A percentile compares a stretch with the other conserved stretches of the same genome.
Evolutionary conservation across 2,329 filamentous ascomycete genomes (phyloP).

Genomic region (Ophiostoma triangulosporum): DNA sequence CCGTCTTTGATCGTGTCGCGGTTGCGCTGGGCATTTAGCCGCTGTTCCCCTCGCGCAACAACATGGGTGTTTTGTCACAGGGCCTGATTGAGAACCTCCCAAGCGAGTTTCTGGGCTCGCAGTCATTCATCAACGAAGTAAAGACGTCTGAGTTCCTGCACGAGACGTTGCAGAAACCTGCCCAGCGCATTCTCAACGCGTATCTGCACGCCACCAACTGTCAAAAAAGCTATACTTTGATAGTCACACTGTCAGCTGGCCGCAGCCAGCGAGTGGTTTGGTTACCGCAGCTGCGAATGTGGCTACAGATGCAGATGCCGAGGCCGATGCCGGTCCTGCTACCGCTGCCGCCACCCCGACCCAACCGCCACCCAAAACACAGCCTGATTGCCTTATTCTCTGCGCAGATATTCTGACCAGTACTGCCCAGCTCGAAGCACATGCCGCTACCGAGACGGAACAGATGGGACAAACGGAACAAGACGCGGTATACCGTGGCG

Average conservation of each 20-base stretch:
- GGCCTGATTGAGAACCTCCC: not conserved
- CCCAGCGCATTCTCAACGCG: slow-evolving; percentile 7
- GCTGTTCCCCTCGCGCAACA: not conserved
- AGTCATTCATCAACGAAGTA: not conserved
- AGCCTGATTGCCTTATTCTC: slow-evolving; percentile 9
- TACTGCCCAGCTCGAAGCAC: not conserved
- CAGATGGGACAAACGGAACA: too few species aligned
- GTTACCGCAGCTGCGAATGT: not conserved
- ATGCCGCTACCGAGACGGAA: too few species aligned
- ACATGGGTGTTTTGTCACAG: not conserved
- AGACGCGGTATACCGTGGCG: too few species aligned
- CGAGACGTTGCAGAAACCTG: slow-evolving; percentile 5
- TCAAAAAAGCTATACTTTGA: not conserved
- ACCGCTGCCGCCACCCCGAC: not conserved
- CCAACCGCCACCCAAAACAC: too few species aligned
- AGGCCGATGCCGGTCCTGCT: too few species aligned
- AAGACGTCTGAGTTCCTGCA: slow-evolving; percentile 5
- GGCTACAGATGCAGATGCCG: too few species aligned
- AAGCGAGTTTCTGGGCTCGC: not conserved
- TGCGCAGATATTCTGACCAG: slow-evolving; percentile 2
- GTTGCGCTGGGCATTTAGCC: not conserved
- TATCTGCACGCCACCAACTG: not conserved
- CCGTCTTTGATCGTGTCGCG: not conserved
- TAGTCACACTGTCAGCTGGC: not conserved
- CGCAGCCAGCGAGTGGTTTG: not conserved